Conservation (phyloP, 257 asterid genomes). For the Voacanga thouarsii region DNA sequence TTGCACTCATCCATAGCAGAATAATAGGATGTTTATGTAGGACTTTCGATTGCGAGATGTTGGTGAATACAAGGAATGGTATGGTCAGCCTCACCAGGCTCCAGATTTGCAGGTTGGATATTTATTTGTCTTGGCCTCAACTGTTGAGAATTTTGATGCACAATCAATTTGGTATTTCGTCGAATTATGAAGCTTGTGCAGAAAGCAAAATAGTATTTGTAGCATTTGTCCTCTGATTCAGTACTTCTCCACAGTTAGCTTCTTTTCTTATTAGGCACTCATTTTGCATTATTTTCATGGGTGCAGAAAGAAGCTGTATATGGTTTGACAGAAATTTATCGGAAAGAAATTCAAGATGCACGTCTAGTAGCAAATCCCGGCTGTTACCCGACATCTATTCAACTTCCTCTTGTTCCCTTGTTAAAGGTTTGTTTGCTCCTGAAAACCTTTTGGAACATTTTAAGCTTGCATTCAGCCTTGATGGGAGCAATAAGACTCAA, state of each 20-base stretch:
- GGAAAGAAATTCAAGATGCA: slow-evolving; percentile 64
- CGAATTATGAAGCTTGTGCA: background rate
- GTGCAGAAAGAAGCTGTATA: slow-evolving; percentile 86
- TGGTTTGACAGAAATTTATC: slow-evolving; percentile 82
- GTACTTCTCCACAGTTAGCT: background rate
- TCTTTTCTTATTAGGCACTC: background rate
- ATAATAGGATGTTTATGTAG: slow-evolving; percentile 40
- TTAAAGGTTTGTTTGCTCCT: slow-evolving; percentile 51
- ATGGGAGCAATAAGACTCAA: background rate
- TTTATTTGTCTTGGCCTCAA: slow-evolving; percentile 4
- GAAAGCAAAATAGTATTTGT: background rate
- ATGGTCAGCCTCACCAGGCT: slow-evolving; percentile 89
- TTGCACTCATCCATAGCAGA: slow-evolving; percentile 1
- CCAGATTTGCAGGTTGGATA: slow-evolving; percentile 67
- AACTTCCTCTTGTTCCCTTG: slow-evolving; percentile 88
- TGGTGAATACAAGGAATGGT: slow-evolving; percentile 89
- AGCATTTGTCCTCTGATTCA: background rate
- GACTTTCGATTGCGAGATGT: slow-evolving; percentile 81
- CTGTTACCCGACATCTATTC: slow-evolving; percentile 90
- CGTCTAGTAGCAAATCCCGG: slow-evolving; percentile 96
- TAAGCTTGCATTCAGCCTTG: background rate
- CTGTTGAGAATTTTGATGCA: background rate
- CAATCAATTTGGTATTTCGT: background rate
- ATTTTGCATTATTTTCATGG: slow-evolving; percentile 3
- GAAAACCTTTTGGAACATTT: background rate